These are phyloP conservation scores for Puya raimondii DNA, from an alignment of 176 grass and related monocot species.

Conservation along the genomic window DNA sequence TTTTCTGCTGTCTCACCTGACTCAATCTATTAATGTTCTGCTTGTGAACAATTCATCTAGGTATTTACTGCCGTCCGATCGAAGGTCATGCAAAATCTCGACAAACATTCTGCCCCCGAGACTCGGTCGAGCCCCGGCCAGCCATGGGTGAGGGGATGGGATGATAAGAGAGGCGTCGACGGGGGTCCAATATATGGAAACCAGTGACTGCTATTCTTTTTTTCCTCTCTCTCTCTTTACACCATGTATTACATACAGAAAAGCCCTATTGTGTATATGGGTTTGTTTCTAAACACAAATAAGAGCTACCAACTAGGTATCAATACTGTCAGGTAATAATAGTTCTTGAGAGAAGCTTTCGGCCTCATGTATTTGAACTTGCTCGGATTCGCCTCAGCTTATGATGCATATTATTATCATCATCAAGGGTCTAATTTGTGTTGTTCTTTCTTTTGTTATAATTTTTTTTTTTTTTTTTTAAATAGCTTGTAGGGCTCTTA, in stretches of 20 bases:
- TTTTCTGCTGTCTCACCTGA: conserved; percentile 5
- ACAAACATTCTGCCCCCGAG: conserved; percentile 57
- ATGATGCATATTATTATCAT: too few species aligned
- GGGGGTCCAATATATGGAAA: conserved; percentile 69
- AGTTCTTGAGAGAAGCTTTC: too few species aligned
- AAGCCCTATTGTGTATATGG: neutral
- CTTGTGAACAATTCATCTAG: conserved; percentile 6
- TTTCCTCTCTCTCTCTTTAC: too few species aligned
- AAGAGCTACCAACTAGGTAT: too few species aligned
- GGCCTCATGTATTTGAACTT: too few species aligned
- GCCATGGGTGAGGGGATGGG: conserved; percentile 91
- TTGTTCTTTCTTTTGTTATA: too few species aligned
- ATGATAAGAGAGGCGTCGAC: conserved; percentile 64
- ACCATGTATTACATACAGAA: conserved; percentile 5
- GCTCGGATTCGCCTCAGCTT: too few species aligned
- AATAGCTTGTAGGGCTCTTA: too few species aligned
- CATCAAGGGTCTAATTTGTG: too few species aligned
- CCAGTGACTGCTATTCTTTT: conserved; percentile 37
- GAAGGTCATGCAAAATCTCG: conserved; percentile 58
- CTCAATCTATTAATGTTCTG: neutral
- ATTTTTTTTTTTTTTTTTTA: too few species aligned
- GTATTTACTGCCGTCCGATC: conserved; percentile 71
- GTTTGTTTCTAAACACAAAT: too few species aligned
- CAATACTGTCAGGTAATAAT: too few species aligned
- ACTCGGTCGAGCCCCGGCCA: conserved; percentile 68